Percentiles rank a stretch among this genome's conserved stretches.
Evolutionary conservation across 139 green algal species (phyloP).

Genomic region (Ettlia oleoabundans): DNA sequence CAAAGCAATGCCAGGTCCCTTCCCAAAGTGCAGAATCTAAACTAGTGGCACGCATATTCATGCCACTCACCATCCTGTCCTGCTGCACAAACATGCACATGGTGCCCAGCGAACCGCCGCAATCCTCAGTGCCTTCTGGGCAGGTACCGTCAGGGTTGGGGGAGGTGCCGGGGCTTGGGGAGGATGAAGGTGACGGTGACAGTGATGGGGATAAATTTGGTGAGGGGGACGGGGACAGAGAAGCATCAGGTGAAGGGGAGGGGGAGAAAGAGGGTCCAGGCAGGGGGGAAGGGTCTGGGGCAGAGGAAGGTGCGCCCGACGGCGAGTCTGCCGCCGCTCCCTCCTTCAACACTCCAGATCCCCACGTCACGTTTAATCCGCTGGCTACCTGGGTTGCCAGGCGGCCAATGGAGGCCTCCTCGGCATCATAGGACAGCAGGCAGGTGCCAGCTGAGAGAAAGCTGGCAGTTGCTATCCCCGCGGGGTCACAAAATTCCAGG

Average conservation of each 20-base stretch:
- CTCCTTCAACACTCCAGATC: background rate
- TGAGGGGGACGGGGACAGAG: background rate
- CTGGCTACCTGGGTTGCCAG: background rate
- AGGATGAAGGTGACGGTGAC: background rate
- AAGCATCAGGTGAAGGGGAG: background rate
- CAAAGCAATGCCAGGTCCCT: background rate
- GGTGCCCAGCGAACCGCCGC: background rate
- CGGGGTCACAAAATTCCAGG: background rate
- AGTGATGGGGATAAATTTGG: background rate
- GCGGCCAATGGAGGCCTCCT: background rate
- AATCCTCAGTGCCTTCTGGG: background rate
- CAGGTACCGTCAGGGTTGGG: background rate
- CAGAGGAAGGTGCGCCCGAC: background rate
- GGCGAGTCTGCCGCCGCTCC: background rate
- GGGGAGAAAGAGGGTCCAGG: background rate
- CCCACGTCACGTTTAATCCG: background rate
- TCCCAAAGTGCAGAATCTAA: background rate
- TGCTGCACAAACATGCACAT: background rate
- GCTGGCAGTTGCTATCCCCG: background rate
- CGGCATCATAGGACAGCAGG: constrained; percentile 4
- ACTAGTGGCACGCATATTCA: background rate
- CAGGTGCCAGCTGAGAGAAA: background rate
- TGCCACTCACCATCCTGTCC: background rate
- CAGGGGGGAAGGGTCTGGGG: background rate
- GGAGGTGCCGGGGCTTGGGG: background rate